A percentile compares a stretch with the other conserved stretches of the same genome.
Evolutionary conservation across 495 filamentous ascomycete species (phyloP).

Genomic region (Xylaria cubensis): DNA sequence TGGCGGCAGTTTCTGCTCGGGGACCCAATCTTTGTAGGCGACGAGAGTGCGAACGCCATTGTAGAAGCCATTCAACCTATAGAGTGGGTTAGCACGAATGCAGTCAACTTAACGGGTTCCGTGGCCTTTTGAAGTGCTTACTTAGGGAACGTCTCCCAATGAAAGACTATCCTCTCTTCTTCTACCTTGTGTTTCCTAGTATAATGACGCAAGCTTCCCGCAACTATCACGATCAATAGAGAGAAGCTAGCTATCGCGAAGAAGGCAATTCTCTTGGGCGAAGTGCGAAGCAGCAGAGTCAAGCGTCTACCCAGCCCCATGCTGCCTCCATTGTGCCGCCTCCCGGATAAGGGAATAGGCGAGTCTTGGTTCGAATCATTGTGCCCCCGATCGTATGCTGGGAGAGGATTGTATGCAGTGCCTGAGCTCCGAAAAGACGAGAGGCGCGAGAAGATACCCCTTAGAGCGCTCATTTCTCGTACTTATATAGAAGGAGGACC

Average conservation of each 20-base stretch:
- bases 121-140: conserved; percentile 28
- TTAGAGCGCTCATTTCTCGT: conserved; percentile 35
- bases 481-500: not conserved
- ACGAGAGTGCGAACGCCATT: conserved; percentile 71
- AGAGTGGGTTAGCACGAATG: conserved; percentile 6
- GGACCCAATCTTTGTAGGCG: conserved; percentile 61
- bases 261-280: conserved; percentile 36
- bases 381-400: conserved; percentile 36
- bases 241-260: conserved; percentile 33
- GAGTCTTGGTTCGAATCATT: conserved; percentile 30
- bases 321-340: conserved; percentile 28
- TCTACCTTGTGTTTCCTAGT: conserved; percentile 25
- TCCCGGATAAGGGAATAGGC: conserved; percentile 32
- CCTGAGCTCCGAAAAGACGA: conserved; percentile 31
- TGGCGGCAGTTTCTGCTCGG: conserved; percentile 63
- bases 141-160: conserved; percentile 33
- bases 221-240: conserved; percentile 31
- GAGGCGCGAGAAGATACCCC: conserved; percentile 31
- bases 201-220: conserved; percentile 35
- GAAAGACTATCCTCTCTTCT: conserved; percentile 35
- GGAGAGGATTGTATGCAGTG: conserved; percentile 32
- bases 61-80: conserved; percentile 68
- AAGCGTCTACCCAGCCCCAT: conserved; percentile 30
- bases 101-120: conserved; percentile 13
- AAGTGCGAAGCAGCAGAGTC: conserved; percentile 32